A percentile compares a stretch with the other conserved stretches of the same genome.
Evolutionary conservation across 2,329 filamentous ascomycete species (phyloP).

Genomic region (Thelonectria blattea): DNA sequence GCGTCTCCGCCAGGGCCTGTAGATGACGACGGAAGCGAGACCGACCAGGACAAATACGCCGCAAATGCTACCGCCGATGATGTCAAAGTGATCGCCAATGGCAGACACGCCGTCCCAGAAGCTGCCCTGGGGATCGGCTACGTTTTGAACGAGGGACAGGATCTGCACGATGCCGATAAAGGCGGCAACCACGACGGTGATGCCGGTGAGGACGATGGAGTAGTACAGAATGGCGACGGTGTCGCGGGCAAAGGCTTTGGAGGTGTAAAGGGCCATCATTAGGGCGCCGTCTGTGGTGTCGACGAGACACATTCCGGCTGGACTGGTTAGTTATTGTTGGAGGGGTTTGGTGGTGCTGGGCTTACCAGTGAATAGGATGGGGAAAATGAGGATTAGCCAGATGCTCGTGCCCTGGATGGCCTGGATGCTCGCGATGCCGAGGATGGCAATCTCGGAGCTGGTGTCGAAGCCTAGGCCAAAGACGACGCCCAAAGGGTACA

Average conservation of each 20-base stretch:
- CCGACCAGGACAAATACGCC: slow-evolving; percentile 83
- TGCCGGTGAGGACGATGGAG: slow-evolving; percentile 81
- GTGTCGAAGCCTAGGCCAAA: slow-evolving; percentile 97
- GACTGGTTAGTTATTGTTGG: background rate
- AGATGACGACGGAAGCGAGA: slow-evolving; percentile 72
- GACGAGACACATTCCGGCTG: slow-evolving; percentile 91
- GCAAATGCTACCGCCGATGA: slow-evolving; percentile 86
- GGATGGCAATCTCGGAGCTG: slow-evolving; percentile 87
- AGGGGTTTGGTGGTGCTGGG: background rate
- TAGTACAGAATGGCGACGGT: slow-evolving; percentile 93
- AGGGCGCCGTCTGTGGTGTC: slow-evolving; percentile 92
- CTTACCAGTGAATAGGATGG: slow-evolving; percentile 82
- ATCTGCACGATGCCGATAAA: slow-evolving; percentile 88
- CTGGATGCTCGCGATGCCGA: slow-evolving; percentile 89
- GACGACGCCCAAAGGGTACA: slow-evolving; percentile 88
- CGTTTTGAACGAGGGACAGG: slow-evolving; percentile 77
- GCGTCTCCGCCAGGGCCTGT: slow-evolving; percentile 75
- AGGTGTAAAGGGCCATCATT: slow-evolving; percentile 94
- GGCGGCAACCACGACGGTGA: slow-evolving; percentile 83
- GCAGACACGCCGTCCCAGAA: slow-evolving; percentile 90
- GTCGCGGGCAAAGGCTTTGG: slow-evolving; percentile 77
- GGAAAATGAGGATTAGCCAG: slow-evolving; percentile 94
- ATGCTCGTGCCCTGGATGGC: slow-evolving; percentile 85
- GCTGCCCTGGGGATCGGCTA: slow-evolving; percentile 72
- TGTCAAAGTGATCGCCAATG: slow-evolving; percentile 81